Percentiles rank a stretch among this genome's conserved stretches.
These are phyloP conservation scores for Chondrus crispus DNA, from an alignment of 23 red algal species.

Conservation along the genomic window DNA sequence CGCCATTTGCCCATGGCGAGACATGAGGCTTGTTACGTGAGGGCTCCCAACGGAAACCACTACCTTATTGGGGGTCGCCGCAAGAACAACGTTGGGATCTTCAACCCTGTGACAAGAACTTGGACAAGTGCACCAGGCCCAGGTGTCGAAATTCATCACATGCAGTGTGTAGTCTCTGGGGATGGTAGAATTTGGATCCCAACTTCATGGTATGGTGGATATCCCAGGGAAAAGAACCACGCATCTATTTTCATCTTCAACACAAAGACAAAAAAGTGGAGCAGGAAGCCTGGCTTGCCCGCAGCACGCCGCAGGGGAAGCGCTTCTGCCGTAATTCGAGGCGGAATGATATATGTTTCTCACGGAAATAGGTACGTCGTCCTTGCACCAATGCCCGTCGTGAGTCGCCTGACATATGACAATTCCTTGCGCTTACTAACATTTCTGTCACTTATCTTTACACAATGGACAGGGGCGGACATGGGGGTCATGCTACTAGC, in stretches of 20 bases:
- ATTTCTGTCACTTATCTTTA: background rate
- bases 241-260: constrained; percentile 51
- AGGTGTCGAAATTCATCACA: constrained; percentile 48
- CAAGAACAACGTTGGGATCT: constrained; percentile 27
- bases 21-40: constrained; percentile 54
- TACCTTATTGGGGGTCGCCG: constrained; percentile 52
- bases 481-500: constrained; percentile 23
- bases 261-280: constrained; percentile 21
- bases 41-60: too few species aligned
- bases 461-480: too few species aligned
- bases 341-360: constrained; percentile 40
- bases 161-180: constrained; percentile 40
- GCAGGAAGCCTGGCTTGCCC: background rate
- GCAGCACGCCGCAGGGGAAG: constrained; percentile 36
- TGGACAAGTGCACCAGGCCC: constrained; percentile 31
- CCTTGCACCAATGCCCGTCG: too few species aligned
- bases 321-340: constrained; percentile 14
- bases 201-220: constrained; percentile 51
- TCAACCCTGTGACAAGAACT: constrained; percentile 6
- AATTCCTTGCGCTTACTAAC: too few species aligned
- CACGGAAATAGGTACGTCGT: constrained; percentile 52
- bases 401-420: too few species aligned
- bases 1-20: background rate
- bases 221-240: constrained; percentile 34
- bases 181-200: constrained; percentile 46